Evolutionary conservation across 331 rosid genomes (phyloP), one percentile per base, ranked within the genome.

Genomic region (Stylosanthes scabra): DNA sequence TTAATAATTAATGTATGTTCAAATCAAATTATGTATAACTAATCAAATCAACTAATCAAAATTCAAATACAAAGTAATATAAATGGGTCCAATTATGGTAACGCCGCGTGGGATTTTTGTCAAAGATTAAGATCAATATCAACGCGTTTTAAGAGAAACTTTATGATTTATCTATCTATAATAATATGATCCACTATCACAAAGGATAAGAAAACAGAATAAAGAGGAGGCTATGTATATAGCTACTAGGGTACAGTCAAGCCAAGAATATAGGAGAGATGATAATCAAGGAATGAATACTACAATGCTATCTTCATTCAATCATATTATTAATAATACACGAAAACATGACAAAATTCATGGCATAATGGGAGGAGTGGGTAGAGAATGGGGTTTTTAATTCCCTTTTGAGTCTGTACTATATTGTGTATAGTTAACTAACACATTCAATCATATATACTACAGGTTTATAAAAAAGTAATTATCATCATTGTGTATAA

Each of bases 291-390:
- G 78, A 71, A 71, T 81, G 72, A 70, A n/a, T n/a, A n/a, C 80
- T 82, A 20, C 25, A 20, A 20, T 31, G 37, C 4, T 82, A 71
- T 80, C 50, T 64, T 79, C 60, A 55, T 70, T 82, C 86, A 83
- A 68, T 5, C 37, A 31, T 31, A 31, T 3, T 31, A 31, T 78
- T 70, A 87, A 72, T 31, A 87, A 72, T 41, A 72, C 66, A 59
- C 58, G 77, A 66, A 79, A 83, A 51, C 77, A 80, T 88, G 91
- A 90, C 83, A 90, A 88, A 85, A 85, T 71, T 80, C 74, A 44
- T 78, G 41, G 84, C 88, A 85, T 49, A 47, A 83, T 70, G 72
- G 83, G 83, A 63, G 76, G 50, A 82, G 70, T 72, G 83, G 83
- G 60, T 52, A 78, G 50, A 78, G 41, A 58, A 45, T 57, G 49